Evolutionary conservation across 2,329 filamentous ascomycete genomes (phyloP).

Genomic region (Fusarium sp.): DNA sequence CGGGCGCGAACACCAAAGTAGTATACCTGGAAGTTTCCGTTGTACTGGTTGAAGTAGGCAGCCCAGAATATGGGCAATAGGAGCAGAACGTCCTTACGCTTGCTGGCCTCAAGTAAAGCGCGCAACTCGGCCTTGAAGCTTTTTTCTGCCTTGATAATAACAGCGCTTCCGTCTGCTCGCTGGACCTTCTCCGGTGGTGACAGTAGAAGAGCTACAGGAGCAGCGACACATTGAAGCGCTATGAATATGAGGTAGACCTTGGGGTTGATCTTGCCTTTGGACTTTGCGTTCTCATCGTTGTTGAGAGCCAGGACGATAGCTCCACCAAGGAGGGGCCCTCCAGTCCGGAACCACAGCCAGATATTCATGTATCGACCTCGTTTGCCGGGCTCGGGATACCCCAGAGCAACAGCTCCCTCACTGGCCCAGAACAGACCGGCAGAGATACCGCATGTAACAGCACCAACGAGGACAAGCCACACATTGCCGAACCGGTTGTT

Average conservation of each 20-base stretch:
- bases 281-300: slow-evolving; percentile 47
- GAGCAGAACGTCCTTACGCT: slow-evolving; percentile 11
- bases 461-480: slow-evolving; percentile 62
- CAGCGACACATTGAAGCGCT: slow-evolving; percentile 10
- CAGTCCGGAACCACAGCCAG: slow-evolving; percentile 20
- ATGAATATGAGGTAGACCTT: slow-evolving; percentile 36
- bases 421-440: slow-evolving; percentile 62
- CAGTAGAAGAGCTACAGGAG: slow-evolving; percentile 9
- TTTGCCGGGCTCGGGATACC: slow-evolving; percentile 51
- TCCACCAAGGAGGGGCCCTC: slow-evolving; percentile 11
- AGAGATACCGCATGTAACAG: slow-evolving; percentile 58
- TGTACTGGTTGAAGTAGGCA: slow-evolving; percentile 17
- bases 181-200: slow-evolving; percentile 16
- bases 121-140: slow-evolving; percentile 8
- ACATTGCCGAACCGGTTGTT: slow-evolving; percentile 62
- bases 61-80: slow-evolving; percentile 12
- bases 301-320: slow-evolving; percentile 59
- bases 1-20: slow-evolving; percentile 25
- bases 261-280: slow-evolving; percentile 33
- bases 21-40: slow-evolving; percentile 6
- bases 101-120: neutral
- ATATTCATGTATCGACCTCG: slow-evolving; percentile 17
- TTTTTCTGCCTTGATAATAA: slow-evolving; percentile 5
- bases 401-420: slow-evolving; percentile 60
- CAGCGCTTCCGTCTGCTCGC: slow-evolving; percentile 7